Evolutionary conservation across 2,329 filamentous ascomycete genomes (phyloP).

Genomic region (Neopestalotiopsis sp.): DNA sequence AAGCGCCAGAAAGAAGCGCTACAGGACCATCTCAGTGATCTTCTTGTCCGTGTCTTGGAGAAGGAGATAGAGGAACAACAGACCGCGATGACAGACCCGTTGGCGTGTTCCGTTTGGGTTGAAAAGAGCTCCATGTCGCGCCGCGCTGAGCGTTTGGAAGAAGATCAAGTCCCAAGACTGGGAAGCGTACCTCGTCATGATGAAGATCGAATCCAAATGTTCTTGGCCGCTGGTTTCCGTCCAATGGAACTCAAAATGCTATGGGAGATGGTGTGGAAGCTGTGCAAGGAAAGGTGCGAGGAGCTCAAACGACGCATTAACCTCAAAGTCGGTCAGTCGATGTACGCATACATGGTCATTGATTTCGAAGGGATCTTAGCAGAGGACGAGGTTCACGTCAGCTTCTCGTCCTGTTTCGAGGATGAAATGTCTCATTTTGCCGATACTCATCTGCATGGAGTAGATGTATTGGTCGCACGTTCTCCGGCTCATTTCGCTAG

Average conservation of each 20-base stretch:
- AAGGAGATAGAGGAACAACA: constrained; percentile 58
- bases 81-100: constrained; percentile 53
- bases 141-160: constrained; percentile 42
- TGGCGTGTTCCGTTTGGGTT: constrained; percentile 60
- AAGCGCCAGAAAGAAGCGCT: constrained; percentile 38
- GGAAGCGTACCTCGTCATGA: constrained; percentile 55
- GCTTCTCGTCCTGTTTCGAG: constrained; percentile 69
- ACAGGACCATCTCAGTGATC: constrained; percentile 50
- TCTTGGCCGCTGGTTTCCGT: constrained; percentile 67
- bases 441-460: constrained; percentile 58
- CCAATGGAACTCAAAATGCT: constrained; percentile 53
- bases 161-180: constrained; percentile 46
- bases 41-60: constrained; percentile 56
- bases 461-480: constrained; percentile 70
- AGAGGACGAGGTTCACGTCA: constrained; percentile 70
- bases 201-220: constrained; percentile 56
- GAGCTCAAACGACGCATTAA: constrained; percentile 60
- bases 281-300: constrained; percentile 59
- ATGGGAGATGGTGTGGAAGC: constrained; percentile 48
- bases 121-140: constrained; percentile 36
- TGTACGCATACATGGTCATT: constrained; percentile 69
- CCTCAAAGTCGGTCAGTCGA: constrained; percentile 64
- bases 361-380: constrained; percentile 67
- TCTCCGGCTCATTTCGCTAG: constrained; percentile 72
- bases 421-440: constrained; percentile 57